Evolutionary conservation across 2,329 filamentous ascomycete genomes (phyloP).

Genomic region (Fusarium redolens): DNA sequence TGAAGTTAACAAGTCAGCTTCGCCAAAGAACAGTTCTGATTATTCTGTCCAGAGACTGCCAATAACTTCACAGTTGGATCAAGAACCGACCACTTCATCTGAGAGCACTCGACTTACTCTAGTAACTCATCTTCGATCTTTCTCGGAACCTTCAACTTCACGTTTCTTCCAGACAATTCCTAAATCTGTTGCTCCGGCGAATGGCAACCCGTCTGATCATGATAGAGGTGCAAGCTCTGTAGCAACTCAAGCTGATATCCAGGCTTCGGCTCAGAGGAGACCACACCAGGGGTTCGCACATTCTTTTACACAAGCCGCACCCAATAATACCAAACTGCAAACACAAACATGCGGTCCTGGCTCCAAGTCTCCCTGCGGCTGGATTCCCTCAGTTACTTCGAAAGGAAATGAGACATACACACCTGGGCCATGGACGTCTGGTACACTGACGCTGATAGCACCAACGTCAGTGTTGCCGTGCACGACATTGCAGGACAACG

Average conservation of each 20-base stretch:
- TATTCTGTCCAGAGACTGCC: neutral
- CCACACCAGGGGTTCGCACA: constrained; percentile 10
- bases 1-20: neutral
- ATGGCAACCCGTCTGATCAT: neutral
- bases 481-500: constrained; percentile 45
- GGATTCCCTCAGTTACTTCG: constrained; percentile 21
- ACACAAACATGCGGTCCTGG: constrained; percentile 1
- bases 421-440: constrained; percentile 7
- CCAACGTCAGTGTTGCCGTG: constrained; percentile 46
- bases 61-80: neutral
- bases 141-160: constrained; percentile 1
- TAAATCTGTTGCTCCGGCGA: neutral
- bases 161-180: neutral
- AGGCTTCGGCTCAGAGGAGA: constrained; percentile 9
- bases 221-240: neutral
- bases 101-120: neutral
- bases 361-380: neutral
- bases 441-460: constrained; percentile 22
- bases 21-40: neutral
- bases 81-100: neutral
- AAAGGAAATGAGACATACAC: constrained; percentile 31
- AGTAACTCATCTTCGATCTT: neutral
- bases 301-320: constrained; percentile 5
- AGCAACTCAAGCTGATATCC: neutral
- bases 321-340: constrained; percentile 11